Base-by-base conservation (phyloP, 495 filamentous ascomycete species). In the Daldinia decipiens region DNA sequence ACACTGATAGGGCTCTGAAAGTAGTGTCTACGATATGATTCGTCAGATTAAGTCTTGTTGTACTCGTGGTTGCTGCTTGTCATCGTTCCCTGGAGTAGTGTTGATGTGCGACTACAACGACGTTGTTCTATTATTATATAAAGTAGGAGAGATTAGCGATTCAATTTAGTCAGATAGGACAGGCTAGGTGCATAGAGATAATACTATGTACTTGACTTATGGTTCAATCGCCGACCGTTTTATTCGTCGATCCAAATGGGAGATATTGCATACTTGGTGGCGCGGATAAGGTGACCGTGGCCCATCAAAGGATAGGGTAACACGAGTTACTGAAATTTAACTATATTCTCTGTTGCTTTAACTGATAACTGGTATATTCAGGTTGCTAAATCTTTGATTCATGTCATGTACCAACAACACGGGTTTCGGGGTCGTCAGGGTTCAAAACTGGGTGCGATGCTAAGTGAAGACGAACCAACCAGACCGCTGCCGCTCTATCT, bases 71-170 rank as follows among this genome's bases (percentile, higher is more conserved):
- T 36, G 21, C 32, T 55, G 5, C 24, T 32, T 45, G 51, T 21
- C 27, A 50, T 32, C 19, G 12, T 21, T 19, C n/a, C 3, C 32
- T 54, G n/a, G 5, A 31, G 36, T 47, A 27, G 21, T 11, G 62
- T 34, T 26, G 9, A 57, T 38, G 34, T 65, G 52, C 39, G 62
- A 31, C 52, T 57, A 45, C 13, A 15, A 57, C 29, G 61, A 47
- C 11, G n/a, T 26, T 17, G 61, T 17, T 21, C 29, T 24, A 7
- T 47, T 9, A 27, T 3, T 12, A 7, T 24, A 17, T 13, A 32
- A 65, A 32, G 5, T 17, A 38, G 52, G 0, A 65, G 26, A 57
- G 36, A 57, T 36, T 13, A 12, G 39, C 52, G 13, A 59, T 1
- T 24, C 12, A 0, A 26, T 38, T 21, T 19, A 32, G 27, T 36